Conservation (phyloP, 2,329 filamentous ascomycete genomes). For the Clarireedia monteithiana region DNA sequence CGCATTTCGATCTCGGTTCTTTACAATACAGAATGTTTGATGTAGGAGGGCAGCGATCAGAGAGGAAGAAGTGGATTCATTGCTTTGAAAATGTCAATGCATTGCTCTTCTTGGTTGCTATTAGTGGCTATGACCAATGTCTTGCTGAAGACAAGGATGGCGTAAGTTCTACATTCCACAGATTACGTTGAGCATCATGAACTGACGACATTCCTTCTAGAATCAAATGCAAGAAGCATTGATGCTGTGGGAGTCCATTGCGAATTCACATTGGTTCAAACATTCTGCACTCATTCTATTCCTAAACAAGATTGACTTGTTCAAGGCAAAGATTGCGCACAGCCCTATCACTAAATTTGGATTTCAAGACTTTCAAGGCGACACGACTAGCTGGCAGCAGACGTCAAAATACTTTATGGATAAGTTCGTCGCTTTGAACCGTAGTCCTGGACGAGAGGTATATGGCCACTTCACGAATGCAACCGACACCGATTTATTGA, state of each 20-base stretch:
- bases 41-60: slow-evolving; percentile 65
- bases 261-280: slow-evolving; percentile 80
- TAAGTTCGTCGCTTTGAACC: slow-evolving; percentile 70
- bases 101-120: slow-evolving; percentile 85
- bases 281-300: slow-evolving; percentile 77
- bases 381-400: slow-evolving; percentile 62
- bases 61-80: slow-evolving; percentile 75
- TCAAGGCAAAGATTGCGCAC: slow-evolving; percentile 65
- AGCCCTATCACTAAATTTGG: slow-evolving; percentile 66
- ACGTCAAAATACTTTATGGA: slow-evolving; percentile 76
- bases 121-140: slow-evolving; percentile 95
- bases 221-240: slow-evolving; percentile 89
- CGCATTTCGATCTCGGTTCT: slow-evolving; percentile 83
- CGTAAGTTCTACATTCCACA: slow-evolving; percentile 45
- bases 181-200: neutral
- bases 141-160: slow-evolving; percentile 94
- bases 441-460: slow-evolving; percentile 48
- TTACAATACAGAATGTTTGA: slow-evolving; percentile 92
- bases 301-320: slow-evolving; percentile 82
- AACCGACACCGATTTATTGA: slow-evolving; percentile 65
- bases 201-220: slow-evolving; percentile 36
- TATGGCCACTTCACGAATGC: slow-evolving; percentile 53
- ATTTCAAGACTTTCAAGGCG: slow-evolving; percentile 72
- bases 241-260: slow-evolving; percentile 81
- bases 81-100: slow-evolving; percentile 77